Conservation (phyloP, 2,329 filamentous ascomycete genomes). For the Phialophora tarda region DNA sequence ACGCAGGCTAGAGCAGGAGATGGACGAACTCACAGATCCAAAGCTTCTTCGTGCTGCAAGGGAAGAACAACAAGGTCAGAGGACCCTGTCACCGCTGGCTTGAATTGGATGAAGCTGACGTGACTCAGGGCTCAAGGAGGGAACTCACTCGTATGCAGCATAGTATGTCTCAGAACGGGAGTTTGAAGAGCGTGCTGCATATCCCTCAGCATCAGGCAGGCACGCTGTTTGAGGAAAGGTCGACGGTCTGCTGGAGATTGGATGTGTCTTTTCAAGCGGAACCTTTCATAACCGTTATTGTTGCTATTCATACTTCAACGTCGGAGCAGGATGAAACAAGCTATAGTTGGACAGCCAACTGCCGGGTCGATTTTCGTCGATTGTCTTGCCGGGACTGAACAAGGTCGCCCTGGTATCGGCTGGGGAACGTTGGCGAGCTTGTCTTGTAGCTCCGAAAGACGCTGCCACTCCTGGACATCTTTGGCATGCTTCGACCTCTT, state of each 20-base stretch:
- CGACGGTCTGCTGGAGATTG: not conserved
- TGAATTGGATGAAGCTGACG: not conserved
- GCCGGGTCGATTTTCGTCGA: not conserved
- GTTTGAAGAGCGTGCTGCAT: not conserved
- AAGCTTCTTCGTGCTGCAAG: not conserved
- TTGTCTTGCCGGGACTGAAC: not conserved
- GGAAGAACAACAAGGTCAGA: not conserved
- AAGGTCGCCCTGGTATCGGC: not conserved
- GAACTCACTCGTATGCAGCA: not conserved
- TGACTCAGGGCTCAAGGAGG: not conserved
- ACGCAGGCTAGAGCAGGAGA: not conserved
- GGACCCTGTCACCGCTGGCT: not conserved
- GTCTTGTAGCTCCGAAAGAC: not conserved
- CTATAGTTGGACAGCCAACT: not conserved
- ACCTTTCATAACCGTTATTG: not conserved
- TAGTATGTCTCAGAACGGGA: not conserved
- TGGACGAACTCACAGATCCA: not conserved
- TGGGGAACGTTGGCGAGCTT: not conserved
- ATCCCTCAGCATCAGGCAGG: too few species aligned
- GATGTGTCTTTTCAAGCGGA: not conserved
- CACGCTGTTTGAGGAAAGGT: not conserved
- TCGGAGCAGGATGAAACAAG: not conserved
- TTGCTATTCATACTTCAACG: not conserved
- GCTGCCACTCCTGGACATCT: not conserved
- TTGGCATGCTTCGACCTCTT: too few species aligned